Conservation (phyloP, 768 basidiomycete species). For the Pleurotus cornucopiae region DNA sequence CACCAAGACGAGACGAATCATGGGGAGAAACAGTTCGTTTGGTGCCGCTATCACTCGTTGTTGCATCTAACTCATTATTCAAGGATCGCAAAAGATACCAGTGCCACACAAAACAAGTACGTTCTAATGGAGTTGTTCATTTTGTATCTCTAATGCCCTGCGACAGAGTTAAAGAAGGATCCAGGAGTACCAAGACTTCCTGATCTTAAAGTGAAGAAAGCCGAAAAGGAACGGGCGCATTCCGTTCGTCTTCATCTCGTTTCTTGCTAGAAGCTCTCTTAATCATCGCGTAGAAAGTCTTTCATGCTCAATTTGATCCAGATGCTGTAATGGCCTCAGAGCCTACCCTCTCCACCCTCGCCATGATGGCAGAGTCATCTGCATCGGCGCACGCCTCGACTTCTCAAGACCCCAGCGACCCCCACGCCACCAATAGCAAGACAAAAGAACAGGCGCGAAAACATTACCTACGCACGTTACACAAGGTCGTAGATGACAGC, state of each 20-base stretch:
- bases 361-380: conserved; percentile 40
- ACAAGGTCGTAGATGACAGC: conserved; percentile 91
- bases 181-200: conserved; percentile 84
- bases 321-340: conserved; percentile 74
- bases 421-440: conserved; percentile 28
- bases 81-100: background rate
- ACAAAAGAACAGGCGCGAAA: conserved; percentile 69
- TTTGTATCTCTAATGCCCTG: background rate
- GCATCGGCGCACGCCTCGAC: conserved; percentile 14
- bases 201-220: conserved; percentile 47
- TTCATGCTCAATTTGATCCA: conserved; percentile 30
- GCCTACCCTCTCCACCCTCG: conserved; percentile 62
- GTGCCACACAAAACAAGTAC: conserved; percentile 1
- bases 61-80: background rate
- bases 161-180: conserved; percentile 79
- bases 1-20: background rate
- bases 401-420: conserved; percentile 16
- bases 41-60: background rate
- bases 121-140: background rate
- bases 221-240: conserved; percentile 32
- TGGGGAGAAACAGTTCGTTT: conserved; percentile 2
- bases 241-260: conserved; percentile 26
- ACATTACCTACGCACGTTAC: conserved; percentile 74
- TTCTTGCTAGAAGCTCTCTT: too few relatives aligned
- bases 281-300: conserved; percentile 14